Conservation (phyloP, 2,329 filamentous ascomycete species). For the Atkinsonella texensis region DNA sequence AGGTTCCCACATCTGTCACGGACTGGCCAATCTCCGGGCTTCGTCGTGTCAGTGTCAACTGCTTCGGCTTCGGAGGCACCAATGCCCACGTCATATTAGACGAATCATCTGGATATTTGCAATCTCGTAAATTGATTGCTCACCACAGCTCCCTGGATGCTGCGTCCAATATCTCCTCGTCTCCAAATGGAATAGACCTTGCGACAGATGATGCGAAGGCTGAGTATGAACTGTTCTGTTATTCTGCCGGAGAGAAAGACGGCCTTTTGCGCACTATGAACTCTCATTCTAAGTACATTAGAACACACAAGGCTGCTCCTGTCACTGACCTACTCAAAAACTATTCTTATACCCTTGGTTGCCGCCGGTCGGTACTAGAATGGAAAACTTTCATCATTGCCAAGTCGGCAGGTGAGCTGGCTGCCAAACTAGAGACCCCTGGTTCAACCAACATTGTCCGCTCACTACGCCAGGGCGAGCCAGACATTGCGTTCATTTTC, state of each 20-base stretch:
- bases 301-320: conserved; percentile 4
- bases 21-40: conserved; percentile 32
- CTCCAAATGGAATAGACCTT: not conserved
- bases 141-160: conserved; percentile 22
- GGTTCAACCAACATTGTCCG: conserved; percentile 13
- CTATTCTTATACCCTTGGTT: conserved; percentile 34
- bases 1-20: conserved; percentile 28
- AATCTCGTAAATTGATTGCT: conserved; percentile 19
- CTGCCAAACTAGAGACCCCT: conserved; percentile 13
- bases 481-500: conserved; percentile 29
- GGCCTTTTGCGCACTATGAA: conserved; percentile 25
- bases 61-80: conserved; percentile 46
- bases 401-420: conserved; percentile 21
- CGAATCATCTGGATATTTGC: conserved; percentile 30
- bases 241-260: conserved; percentile 31
- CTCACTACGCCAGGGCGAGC: conserved; percentile 14
- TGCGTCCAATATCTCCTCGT: not conserved
- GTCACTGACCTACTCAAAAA: conserved; percentile 19
- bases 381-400: conserved; percentile 30
- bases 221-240: conserved; percentile 26
- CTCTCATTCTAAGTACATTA: conserved; percentile 22
- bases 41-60: conserved; percentile 41
- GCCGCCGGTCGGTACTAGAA: conserved; percentile 31
- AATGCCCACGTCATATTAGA: conserved; percentile 43
- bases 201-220: not conserved